phyloP scores from a whole-genome alignment of 768 basidiomycete genomes.

The Psilocybe cyanescens region DNA sequence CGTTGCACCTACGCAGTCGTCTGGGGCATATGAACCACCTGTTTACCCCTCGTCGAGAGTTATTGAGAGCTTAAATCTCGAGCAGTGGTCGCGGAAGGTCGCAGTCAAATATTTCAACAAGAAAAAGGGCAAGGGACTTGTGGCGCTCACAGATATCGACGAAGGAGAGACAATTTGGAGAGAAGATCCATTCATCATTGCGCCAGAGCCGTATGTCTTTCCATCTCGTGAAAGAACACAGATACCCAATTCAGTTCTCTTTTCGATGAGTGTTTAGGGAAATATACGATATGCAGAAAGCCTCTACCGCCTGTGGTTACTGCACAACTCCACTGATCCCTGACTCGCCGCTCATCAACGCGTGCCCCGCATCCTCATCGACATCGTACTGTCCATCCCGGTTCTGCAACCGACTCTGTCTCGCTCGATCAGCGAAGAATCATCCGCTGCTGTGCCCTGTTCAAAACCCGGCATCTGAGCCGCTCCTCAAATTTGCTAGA shows the following conservation, averaged over 20 bases:
- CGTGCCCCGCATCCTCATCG: conserved; percentile 52
- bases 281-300: conserved; percentile 70
- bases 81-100: conserved; percentile 65
- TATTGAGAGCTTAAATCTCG: conserved; percentile 64
- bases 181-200: conserved; percentile 80
- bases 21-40: conserved; percentile 19
- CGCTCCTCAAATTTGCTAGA: conserved; percentile 64
- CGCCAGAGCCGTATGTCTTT: conserved; percentile 72
- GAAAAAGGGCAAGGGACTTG: conserved; percentile 82
- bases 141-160: conserved; percentile 67
- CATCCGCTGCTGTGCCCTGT: conserved; percentile 77
- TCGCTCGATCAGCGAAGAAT: conserved; percentile 59
- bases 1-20: conserved; percentile 23
- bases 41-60: conserved; percentile 66
- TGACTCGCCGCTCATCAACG: conserved; percentile 48
- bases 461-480: conserved; percentile 70
- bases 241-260: background rate
- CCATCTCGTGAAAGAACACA: background rate
- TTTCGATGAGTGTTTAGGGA: conserved; percentile 52
- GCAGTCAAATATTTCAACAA: conserved; percentile 69
- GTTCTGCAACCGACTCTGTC: conserved; percentile 85
- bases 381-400: conserved; percentile 57
- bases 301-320: conserved; percentile 65
- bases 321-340: conserved; percentile 70
- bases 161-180: conserved; percentile 83